phyloP scores from a whole-genome alignment of 1,284 basidiomycete species.

The Lentinula novae-zelandiae region DNA sequence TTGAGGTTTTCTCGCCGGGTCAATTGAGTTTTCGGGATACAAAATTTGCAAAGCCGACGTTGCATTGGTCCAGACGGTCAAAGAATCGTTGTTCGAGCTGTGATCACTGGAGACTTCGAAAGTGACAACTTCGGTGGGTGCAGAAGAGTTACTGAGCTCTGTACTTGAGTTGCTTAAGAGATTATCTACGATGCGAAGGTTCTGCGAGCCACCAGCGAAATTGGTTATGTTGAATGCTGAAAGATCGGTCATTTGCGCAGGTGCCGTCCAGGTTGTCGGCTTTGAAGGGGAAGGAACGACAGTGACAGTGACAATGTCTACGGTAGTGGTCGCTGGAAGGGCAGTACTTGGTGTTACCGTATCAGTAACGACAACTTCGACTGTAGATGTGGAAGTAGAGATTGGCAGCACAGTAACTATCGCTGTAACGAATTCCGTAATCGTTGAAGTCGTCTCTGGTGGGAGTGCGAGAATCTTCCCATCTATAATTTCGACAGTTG shows the following conservation, averaged over 20 bases:
- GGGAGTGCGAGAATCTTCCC: background rate
- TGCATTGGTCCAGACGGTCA: background rate
- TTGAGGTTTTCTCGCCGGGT: conserved; percentile 51
- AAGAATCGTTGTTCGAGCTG: conserved; percentile 21
- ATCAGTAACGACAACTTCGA: conserved; percentile 1
- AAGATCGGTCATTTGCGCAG: conserved; percentile 54
- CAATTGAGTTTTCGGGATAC: conserved; percentile 63
- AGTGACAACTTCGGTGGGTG: background rate
- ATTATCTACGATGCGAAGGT: conserved; percentile 51
- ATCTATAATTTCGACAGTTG: background rate
- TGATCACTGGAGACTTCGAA: conserved; percentile 1
- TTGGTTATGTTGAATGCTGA: conserved; percentile 55
- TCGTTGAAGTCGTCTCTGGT: background rate
- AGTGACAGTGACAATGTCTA: background rate
- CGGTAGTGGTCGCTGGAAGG: background rate
- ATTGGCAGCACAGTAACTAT: background rate
- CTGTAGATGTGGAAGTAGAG: background rate
- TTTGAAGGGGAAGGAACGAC: conserved; percentile 3
- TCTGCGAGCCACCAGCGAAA: conserved; percentile 53
- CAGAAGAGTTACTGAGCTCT: background rate
- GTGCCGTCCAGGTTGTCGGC: conserved; percentile 43
- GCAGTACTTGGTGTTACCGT: background rate
- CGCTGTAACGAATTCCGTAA: background rate
- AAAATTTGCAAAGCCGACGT: conserved; percentile 48
- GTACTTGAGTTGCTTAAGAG: background rate